phyloP scores from a whole-genome alignment of 495 filamentous ascomycete genomes.

The Aspergillus cristatus region DNA sequence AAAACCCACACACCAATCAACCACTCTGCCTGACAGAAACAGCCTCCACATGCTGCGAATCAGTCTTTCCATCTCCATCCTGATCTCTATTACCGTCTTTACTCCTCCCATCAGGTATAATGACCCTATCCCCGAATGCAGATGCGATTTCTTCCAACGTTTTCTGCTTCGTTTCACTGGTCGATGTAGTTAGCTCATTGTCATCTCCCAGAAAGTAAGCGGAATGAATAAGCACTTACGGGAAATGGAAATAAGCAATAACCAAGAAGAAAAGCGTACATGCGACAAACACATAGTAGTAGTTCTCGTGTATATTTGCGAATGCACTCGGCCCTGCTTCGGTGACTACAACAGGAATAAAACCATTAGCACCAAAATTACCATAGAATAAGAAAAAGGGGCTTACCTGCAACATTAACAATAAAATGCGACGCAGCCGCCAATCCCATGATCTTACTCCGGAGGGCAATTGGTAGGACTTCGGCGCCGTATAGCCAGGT shows the following conservation, averaged over 20 bases:
- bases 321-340: slow-evolving; percentile 51
- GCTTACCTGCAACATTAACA: slow-evolving; percentile 45
- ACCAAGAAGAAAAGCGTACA: slow-evolving; percentile 42
- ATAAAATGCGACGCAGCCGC: slow-evolving; percentile 49
- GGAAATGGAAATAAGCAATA: slow-evolving; percentile 47
- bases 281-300: slow-evolving; percentile 51
- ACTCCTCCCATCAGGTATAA: slow-evolving; percentile 25
- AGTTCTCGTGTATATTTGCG: slow-evolving; percentile 49
- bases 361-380: neutral
- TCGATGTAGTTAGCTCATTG: slow-evolving; percentile 1
- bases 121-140: slow-evolving; percentile 47
- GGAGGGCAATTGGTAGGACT: slow-evolving; percentile 45
- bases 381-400: neutral
- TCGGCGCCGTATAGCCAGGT: slow-evolving; percentile 55
- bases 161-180: slow-evolving; percentile 44
- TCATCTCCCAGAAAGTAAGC: too few species aligned
- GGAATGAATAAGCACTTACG: too few species aligned
- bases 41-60: slow-evolving; percentile 8
- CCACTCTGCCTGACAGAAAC: too few species aligned
- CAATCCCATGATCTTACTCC: slow-evolving; percentile 52
- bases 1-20: too few species aligned
- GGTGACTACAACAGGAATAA: slow-evolving; percentile 30
- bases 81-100: neutral
- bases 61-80: slow-evolving; percentile 10
- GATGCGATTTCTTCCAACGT: slow-evolving; percentile 50